These are phyloP conservation scores for Cornus controversa DNA, from an alignment of 148 eudicot genomes.

Conservation along the genomic window DNA sequence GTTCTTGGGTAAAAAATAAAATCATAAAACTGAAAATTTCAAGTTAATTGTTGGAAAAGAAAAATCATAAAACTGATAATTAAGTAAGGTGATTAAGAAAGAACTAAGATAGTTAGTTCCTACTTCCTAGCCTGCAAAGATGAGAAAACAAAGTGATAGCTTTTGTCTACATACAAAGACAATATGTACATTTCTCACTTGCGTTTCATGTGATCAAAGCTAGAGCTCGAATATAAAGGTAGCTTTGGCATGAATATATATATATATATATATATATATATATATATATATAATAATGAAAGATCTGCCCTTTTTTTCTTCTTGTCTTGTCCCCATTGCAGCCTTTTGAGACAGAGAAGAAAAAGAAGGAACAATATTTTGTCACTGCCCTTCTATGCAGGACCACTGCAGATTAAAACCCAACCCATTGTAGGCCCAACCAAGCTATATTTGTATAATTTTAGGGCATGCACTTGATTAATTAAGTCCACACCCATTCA, in stretches of 20 bases:
- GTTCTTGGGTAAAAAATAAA: no score
- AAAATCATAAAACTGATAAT: not conserved
- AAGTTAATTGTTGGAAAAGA: no score
- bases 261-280: not conserved
- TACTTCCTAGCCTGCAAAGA: slow-evolving; percentile 8
- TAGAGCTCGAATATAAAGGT: not conserved
- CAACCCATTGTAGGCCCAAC: slow-evolving; percentile 1
- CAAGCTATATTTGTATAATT: not conserved
- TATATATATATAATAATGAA: no score
- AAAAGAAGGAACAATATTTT: not conserved
- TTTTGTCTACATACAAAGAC: slow-evolving; percentile 2
- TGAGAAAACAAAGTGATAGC: not conserved
- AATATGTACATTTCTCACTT: slow-evolving; percentile 7
- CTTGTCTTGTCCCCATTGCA: slow-evolving; percentile 11
- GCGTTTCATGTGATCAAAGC: slow-evolving; percentile 18
- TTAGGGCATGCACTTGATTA: not conserved
- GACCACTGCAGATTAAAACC: not conserved
- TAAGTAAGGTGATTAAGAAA: not conserved
- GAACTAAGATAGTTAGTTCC: not conserved
- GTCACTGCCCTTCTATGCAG: not conserved
- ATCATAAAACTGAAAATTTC: no score
- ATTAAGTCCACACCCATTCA: not conserved
- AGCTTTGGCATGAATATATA: not conserved
- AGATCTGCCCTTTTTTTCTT: not conserved
- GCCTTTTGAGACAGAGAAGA: slow-evolving; percentile 1